Evolutionary conservation across 2,329 filamentous ascomycete species (phyloP).

Genomic region (Colletotrichum karsti): DNA sequence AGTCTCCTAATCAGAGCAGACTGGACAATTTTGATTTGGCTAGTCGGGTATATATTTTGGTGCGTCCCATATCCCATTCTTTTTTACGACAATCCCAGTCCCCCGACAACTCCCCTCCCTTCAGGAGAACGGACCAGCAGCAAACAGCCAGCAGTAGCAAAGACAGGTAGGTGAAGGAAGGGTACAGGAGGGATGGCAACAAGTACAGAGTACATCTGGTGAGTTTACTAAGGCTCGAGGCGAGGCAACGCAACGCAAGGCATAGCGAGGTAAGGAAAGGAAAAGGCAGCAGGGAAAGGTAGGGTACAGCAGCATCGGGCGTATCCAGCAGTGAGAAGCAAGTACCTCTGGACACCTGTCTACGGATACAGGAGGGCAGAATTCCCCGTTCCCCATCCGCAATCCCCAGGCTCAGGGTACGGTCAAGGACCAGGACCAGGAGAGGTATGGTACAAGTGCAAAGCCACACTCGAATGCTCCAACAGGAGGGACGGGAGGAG

Average conservation of each 20-base stretch:
- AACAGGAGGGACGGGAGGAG: neutral
- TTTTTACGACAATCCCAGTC: slow-evolving; percentile 15
- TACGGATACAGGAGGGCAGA: neutral
- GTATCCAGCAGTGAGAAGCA: neutral
- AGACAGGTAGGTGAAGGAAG: too few species aligned
- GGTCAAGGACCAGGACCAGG: neutral
- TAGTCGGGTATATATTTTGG: slow-evolving; percentile 24
- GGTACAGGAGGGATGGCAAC: neutral
- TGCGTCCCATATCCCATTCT: slow-evolving; percentile 26
- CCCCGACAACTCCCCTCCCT: neutral
- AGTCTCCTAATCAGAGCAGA: slow-evolving; percentile 13
- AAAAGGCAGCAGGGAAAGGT: neutral
- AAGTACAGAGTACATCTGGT: slow-evolving; percentile 5
- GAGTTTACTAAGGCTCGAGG: neutral
- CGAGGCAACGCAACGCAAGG: neutral
- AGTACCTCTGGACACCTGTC: neutral
- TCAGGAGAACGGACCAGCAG: neutral
- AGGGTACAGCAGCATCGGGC: neutral
- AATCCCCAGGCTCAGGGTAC: neutral
- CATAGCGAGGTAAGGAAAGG: neutral
- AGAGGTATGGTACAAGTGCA: neutral
- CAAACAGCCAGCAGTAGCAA: too few species aligned
- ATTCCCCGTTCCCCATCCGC: neutral
- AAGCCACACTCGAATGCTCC: too few species aligned
- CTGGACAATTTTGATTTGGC: slow-evolving; percentile 19